Evolutionary conservation across 176 grass and related monocot species (phyloP).

Genomic region (Oryza brachyantha): DNA sequence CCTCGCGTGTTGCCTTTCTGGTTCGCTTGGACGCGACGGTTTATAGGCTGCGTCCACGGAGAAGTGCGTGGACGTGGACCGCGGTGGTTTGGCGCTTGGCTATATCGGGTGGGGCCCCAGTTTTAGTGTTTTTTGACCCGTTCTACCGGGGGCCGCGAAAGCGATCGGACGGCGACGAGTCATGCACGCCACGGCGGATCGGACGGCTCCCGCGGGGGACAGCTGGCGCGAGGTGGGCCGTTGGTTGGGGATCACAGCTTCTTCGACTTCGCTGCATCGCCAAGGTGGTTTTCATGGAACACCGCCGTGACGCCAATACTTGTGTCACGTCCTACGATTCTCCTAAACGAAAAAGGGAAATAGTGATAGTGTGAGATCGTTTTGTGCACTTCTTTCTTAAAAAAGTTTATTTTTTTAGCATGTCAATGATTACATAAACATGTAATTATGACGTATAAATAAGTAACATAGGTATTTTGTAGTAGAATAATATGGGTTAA

Average conservation of each 20-base stretch:
- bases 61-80: neutral
- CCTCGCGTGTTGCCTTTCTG: neutral
- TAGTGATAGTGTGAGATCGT: too few species aligned
- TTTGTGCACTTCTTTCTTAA: too few species aligned
- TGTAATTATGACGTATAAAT: too few species aligned
- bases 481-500: too few species aligned
- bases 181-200: neutral
- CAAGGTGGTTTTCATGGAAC: neutral
- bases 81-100: neutral
- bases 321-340: neutral
- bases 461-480: too few species aligned
- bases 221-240: neutral
- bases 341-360: too few species aligned
- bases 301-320: too few species aligned
- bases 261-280: too few species aligned
- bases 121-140: slow-evolving; percentile 38
- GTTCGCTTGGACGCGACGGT: neutral
- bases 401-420: too few species aligned
- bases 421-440: too few species aligned
- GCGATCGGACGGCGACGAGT: slow-evolving; percentile 29
- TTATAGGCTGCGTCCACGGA: slow-evolving; percentile 19
- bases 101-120: slow-evolving; percentile 37
- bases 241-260: neutral
- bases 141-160: neutral
- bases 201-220: neutral